phyloP scores from a whole-genome alignment of 108 stramenopile species.

The Fistulifera pelliculosa region DNA sequence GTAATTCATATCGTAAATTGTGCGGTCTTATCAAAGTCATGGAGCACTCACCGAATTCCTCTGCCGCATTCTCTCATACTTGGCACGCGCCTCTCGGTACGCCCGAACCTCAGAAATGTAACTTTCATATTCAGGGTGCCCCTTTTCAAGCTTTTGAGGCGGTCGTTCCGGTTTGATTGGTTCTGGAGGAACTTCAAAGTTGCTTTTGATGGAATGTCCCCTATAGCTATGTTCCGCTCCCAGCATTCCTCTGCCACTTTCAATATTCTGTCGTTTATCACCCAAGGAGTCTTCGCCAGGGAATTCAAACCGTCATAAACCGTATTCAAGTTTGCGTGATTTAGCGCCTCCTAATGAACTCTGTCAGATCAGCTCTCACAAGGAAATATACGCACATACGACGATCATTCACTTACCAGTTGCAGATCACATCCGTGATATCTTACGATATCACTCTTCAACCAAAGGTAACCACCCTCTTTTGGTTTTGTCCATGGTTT shows the following conservation, averaged over 20 bases:
- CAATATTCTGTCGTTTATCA: conserved; percentile 72
- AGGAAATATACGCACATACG: neutral
- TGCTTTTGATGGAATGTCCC: conserved; percentile 76
- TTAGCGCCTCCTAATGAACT: conserved; percentile 43
- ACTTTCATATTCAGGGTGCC: conserved; percentile 21
- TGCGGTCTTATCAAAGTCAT: neutral
- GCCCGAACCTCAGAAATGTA: conserved; percentile 26
- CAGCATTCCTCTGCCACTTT: conserved; percentile 66
- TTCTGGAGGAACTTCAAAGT: conserved; percentile 64
- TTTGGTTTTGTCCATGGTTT: conserved; percentile 60
- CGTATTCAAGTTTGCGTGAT: conserved; percentile 49
- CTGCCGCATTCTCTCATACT: conserved; percentile 51
- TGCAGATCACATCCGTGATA: conserved; percentile 69
- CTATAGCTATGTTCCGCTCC: conserved; percentile 66
- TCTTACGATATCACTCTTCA: conserved; percentile 65
- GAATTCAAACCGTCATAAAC: conserved; percentile 84
- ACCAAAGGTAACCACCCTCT: conserved; percentile 71
- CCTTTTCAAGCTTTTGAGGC: conserved; percentile 18
- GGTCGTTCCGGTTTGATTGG: conserved; percentile 29
- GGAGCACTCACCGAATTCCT: conserved; percentile 41
- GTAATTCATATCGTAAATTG: too few species aligned
- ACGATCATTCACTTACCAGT: conserved; percentile 21
- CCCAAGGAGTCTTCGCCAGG: conserved; percentile 80
- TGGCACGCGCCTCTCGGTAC: conserved; percentile 45
- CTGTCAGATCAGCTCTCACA: neutral